Evolutionary conservation across 352 stramenopile species (phyloP).

Genomic region (Hyaloperonospora brassicae): DNA sequence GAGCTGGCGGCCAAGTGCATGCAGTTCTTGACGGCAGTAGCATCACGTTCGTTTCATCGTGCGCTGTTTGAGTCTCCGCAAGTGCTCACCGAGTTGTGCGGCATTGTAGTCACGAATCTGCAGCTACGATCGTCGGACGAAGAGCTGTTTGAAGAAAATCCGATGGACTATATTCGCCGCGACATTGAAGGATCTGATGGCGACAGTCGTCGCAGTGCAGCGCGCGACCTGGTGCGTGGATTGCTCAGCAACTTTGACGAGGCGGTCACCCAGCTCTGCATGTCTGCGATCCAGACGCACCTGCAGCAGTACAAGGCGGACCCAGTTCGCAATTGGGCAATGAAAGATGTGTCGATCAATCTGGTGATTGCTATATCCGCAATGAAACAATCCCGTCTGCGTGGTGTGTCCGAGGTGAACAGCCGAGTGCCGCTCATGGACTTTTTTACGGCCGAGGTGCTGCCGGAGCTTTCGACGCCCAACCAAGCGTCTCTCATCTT

Average conservation of each 20-base stretch:
- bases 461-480: conserved; percentile 87
- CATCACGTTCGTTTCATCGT: conserved; percentile 91
- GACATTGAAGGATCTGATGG: conserved; percentile 98
- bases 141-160: conserved; percentile 98
- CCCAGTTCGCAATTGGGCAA: conserved; percentile 84
- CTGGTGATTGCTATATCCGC: conserved; percentile 94
- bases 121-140: conserved; percentile 93
- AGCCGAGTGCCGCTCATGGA: conserved; percentile 92
- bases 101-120: conserved; percentile 98
- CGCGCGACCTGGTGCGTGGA: conserved; percentile 91
- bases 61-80: conserved; percentile 78
- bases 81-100: conserved; percentile 87
- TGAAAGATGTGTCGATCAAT: conserved; percentile 94
- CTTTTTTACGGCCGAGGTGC: conserved; percentile 91
- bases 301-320: conserved; percentile 87
- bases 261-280: conserved; percentile 91
- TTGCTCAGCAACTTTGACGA: conserved; percentile 94
- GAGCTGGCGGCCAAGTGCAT: conserved; percentile 93
- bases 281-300: conserved; percentile 86
- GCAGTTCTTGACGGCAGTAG: conserved; percentile 95
- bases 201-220: conserved; percentile 92
- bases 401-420: conserved; percentile 94
- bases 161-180: conserved; percentile 95
- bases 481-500: conserved; percentile 88
- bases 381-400: conserved; percentile 86